A percentile compares a stretch with the other conserved stretches of the same genome.
phyloP scores from a whole-genome alignment of 176 grass and related monocot species.

The Oryza rufipogon region DNA sequence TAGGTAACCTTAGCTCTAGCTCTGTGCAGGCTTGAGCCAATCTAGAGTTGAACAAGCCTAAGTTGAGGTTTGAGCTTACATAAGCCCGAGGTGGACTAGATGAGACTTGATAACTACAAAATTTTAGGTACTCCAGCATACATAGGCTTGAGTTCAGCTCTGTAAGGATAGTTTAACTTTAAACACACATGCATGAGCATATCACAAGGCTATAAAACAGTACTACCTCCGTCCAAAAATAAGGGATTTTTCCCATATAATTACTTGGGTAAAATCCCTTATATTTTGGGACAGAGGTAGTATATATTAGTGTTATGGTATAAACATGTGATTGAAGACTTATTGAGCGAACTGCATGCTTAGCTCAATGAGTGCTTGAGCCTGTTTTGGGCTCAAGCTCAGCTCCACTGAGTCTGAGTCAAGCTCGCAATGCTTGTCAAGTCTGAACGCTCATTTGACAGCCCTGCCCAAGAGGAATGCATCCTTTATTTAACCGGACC shows the following conservation, averaged over 20 bases:
- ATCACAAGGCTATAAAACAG: too few species aligned
- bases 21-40: background rate
- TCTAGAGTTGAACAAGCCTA: background rate
- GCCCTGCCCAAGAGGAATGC: background rate
- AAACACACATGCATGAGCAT: too few species aligned
- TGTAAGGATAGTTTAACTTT: background rate
- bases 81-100: background rate
- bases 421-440: background rate
- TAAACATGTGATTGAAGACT: background rate
- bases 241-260: too few species aligned
- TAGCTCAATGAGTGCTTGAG: background rate
- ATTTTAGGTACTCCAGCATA: background rate
- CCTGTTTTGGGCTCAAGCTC: background rate
- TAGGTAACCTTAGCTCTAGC: background rate
- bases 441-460: background rate
- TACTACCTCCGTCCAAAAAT: too few species aligned
- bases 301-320: background rate
- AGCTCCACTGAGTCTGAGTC: background rate
- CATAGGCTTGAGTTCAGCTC: background rate
- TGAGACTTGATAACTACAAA: background rate
- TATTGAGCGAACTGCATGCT: background rate
- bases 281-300: too few species aligned
- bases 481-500: background rate
- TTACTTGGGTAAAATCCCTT: too few species aligned
- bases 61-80: background rate